Conservation (phyloP, 257 asterid species). For the Solanum clarkiae region DNA sequence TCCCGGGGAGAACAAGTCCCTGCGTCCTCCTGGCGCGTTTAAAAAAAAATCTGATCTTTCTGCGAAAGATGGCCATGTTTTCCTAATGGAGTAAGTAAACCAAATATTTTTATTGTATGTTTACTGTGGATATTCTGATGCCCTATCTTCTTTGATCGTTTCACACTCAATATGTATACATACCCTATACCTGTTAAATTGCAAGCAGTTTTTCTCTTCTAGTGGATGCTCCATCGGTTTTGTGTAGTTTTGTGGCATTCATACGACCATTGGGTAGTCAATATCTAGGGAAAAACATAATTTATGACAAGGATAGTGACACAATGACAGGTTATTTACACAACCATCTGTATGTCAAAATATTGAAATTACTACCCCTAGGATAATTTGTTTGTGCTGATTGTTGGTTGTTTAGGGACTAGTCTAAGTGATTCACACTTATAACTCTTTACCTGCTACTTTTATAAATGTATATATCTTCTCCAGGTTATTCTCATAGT, state of each 20-base stretch:
- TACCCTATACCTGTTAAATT: background rate
- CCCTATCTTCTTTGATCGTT: background rate
- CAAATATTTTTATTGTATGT: background rate
- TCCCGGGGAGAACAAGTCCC: conserved; percentile 92
- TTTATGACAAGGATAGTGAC: background rate
- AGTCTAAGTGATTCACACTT: background rate
- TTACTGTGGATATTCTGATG: background rate
- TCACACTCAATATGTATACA: background rate
- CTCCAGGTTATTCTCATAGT: background rate
- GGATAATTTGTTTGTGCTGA: background rate
- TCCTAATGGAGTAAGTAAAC: conserved; percentile 89
- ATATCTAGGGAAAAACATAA: background rate
- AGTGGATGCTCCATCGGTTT: background rate
- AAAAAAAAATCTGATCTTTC: conserved; percentile 98
- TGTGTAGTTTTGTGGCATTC: background rate
- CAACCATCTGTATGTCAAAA: background rate
- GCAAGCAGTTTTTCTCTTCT: background rate
- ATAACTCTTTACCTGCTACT: background rate
- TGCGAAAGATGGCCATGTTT: conserved; percentile 92
- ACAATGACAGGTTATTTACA: background rate
- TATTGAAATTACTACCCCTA: background rate
- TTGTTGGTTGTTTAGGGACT: background rate
- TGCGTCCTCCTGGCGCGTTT: conserved; percentile 99
- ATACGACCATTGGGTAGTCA: background rate
- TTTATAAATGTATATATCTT: background rate